phyloP scores from a whole-genome alignment of 768 basidiomycete species.

The Termitomyces sp. region DNA sequence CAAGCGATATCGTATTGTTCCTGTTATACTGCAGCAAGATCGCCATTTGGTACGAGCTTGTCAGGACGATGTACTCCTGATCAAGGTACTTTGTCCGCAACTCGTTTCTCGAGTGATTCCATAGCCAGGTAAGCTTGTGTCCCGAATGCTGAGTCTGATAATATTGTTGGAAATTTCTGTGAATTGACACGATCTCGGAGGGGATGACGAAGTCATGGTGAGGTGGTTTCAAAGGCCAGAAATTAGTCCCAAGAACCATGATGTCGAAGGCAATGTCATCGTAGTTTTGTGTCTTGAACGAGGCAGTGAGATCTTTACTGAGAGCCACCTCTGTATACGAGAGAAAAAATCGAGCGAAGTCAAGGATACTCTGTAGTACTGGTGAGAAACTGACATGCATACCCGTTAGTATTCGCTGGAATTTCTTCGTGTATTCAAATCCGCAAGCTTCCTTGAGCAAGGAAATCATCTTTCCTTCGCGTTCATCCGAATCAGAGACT shows the following conservation, averaged over 20 bases:
- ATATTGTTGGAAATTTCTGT: constrained; percentile 91
- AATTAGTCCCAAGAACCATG: constrained; percentile 96
- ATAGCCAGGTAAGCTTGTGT: constrained; percentile 95
- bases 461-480: constrained; percentile 97
- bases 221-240: constrained; percentile 92
- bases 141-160: constrained; percentile 95
- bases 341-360: no score
- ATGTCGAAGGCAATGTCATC: constrained; percentile 87
- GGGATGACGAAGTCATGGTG: constrained; percentile 89
- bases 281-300: constrained; percentile 89
- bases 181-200: constrained; percentile 78
- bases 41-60: constrained; percentile 96
- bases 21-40: constrained; percentile 93
- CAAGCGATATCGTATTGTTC: constrained; percentile 80
- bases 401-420: constrained; percentile 99
- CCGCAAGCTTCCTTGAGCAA: constrained; percentile 98
- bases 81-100: constrained; percentile 90
- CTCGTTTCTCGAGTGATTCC: constrained; percentile 99
- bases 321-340: constrained; percentile 91
- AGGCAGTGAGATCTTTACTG: constrained; percentile 93
- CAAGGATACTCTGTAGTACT: no score
- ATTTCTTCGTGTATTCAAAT: constrained; percentile 98
- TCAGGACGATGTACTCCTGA: constrained; percentile 97
- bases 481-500: constrained; percentile 94
- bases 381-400: constrained; percentile 12